Evolutionary conservation across 306 rosid genomes (phyloP).

Genomic region (Luffa acutangula): DNA sequence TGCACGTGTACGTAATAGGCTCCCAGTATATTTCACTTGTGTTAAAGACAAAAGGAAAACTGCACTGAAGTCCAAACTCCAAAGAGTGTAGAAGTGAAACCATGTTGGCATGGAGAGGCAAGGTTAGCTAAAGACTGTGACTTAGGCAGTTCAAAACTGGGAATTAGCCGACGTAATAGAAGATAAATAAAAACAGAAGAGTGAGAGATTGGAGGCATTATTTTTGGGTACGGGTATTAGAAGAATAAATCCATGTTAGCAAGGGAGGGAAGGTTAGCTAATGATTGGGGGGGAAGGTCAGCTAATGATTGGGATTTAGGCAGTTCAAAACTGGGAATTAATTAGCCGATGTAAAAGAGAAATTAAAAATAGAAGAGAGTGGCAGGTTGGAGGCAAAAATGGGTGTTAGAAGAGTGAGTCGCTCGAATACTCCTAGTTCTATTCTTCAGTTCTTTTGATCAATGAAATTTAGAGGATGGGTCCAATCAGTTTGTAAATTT

Average conservation of each 20-base stretch:
- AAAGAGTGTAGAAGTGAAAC: neutral
- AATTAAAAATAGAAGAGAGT: no score
- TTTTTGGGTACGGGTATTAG: neutral
- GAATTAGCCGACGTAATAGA: neutral
- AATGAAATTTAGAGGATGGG: neutral
- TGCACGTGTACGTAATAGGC: neutral
- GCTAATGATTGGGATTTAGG: neutral
- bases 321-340: neutral
- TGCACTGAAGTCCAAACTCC: neutral
- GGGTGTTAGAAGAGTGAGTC: neutral
- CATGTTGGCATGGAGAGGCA: neutral
- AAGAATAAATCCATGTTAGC: neutral
- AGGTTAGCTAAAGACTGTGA: neutral
- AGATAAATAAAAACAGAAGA: neutral
- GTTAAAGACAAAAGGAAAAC: neutral
- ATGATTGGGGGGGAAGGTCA: neutral
- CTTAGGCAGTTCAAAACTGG: neutral
- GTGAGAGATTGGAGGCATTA: neutral
- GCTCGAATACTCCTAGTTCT: neutral
- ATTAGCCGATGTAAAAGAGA: neutral
- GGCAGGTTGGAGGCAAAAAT: no score
- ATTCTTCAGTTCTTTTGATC: neutral
- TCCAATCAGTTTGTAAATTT: neutral
- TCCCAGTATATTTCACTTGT: neutral
- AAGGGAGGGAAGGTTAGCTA: neutral